A percentile compares a stretch with the other conserved stretches of the same genome.
phyloP scores from a whole-genome alignment of 1,284 basidiomycete genomes.

The Cryptococcus sp. region DNA sequence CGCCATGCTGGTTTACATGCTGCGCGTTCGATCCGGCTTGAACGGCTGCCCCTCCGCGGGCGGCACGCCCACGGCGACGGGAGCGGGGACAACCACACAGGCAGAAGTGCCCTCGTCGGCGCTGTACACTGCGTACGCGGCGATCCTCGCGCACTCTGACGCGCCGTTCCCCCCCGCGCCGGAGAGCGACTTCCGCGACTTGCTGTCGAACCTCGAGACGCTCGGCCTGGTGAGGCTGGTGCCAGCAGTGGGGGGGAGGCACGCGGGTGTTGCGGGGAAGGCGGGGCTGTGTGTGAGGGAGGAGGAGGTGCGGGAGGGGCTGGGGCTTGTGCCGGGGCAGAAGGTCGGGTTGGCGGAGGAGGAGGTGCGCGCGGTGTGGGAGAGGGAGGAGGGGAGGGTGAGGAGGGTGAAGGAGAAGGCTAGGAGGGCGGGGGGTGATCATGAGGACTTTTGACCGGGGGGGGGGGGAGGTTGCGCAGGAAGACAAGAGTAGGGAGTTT shows the following conservation, averaged over 20 bases:
- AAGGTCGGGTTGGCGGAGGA: constrained; percentile 26
- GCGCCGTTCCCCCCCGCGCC: constrained; percentile 41
- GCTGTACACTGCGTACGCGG: constrained; percentile 42
- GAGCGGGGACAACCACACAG: constrained; percentile 12
- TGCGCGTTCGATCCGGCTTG: constrained; percentile 29
- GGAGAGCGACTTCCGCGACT: constrained; percentile 46
- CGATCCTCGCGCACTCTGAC: constrained; percentile 31
- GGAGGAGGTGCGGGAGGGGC: constrained; percentile 31
- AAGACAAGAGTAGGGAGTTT: no score
- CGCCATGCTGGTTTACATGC: constrained; percentile 35
- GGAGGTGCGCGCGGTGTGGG: constrained; percentile 27
- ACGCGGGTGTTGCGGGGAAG: no score
- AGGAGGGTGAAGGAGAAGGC: not conserved
- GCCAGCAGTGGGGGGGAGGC: not conserved
- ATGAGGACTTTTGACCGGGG: no score
- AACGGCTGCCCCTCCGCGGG: constrained; percentile 22
- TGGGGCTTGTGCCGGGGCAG: constrained; percentile 17
- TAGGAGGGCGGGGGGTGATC: no score
- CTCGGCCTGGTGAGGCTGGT: constrained; percentile 37
- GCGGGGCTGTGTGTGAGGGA: constrained; percentile 35
- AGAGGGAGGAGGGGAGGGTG: constrained; percentile 25
- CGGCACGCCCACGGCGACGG: constrained; percentile 9
- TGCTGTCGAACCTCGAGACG: constrained; percentile 44
- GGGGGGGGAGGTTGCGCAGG: no score
- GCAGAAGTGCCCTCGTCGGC: constrained; percentile 22